Evolutionary conservation across 805 yeast species (phyloP).

Genomic region (Maudiozyma barnettii): DNA sequence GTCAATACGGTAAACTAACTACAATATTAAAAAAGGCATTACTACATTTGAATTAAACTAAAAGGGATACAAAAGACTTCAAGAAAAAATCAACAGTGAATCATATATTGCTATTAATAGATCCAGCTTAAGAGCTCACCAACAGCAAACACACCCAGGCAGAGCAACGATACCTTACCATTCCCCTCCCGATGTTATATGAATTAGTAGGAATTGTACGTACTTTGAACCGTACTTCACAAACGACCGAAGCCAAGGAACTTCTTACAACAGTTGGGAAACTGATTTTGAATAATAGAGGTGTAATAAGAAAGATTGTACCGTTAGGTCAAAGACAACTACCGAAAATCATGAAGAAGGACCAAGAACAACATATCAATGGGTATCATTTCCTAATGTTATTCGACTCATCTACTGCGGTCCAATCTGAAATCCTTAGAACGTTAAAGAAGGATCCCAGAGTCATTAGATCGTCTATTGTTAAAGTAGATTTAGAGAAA

Average conservation of each 20-base stretch:
- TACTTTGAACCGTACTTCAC: conserved; percentile 47
- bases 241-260: conserved; percentile 55
- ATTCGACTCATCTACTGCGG: conserved; percentile 79
- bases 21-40: too few relatives aligned
- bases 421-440: conserved; percentile 75
- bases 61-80: too few relatives aligned
- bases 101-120: too few relatives aligned
- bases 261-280: conserved; percentile 63
- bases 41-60: too few relatives aligned
- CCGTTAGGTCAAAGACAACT: conserved; percentile 65
- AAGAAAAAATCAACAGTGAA: too few relatives aligned
- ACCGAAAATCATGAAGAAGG: conserved; percentile 74
- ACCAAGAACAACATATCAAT: conserved; percentile 82
- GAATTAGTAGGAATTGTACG: conserved; percentile 88
- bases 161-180: too few relatives aligned
- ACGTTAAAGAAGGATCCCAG: conserved; percentile 83
- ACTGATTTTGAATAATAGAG: conserved; percentile 78
- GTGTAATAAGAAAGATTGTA: conserved; percentile 77
- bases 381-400: conserved; percentile 82
- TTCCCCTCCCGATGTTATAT: conserved; percentile 52
- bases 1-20: too few relatives aligned
- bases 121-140: too few relatives aligned
- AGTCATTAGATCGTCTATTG: conserved; percentile 67
- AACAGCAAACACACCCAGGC: too few relatives aligned
- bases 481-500: conserved; percentile 49